These are phyloP conservation scores for Aspergillus egyptiacus DNA, from an alignment of 495 filamentous ascomycete genomes.

Conservation along the genomic window DNA sequence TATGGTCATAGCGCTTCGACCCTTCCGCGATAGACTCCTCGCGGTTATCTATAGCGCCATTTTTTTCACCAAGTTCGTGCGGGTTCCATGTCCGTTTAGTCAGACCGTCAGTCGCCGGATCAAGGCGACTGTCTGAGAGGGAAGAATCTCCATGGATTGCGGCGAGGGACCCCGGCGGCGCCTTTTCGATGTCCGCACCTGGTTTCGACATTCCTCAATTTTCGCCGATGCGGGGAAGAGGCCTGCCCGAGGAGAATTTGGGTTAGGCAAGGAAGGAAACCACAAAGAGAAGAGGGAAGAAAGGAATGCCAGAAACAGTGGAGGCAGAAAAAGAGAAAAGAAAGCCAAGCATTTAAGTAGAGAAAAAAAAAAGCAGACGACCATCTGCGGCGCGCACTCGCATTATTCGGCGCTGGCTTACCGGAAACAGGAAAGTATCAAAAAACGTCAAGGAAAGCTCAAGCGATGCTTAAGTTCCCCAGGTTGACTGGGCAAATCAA, in stretches of 20 bases:
- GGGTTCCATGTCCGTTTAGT: slow-evolving; percentile 9
- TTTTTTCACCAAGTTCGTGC: slow-evolving; percentile 18
- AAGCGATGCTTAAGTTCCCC: background rate
- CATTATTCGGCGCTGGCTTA: background rate
- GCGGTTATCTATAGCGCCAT: slow-evolving; percentile 11
- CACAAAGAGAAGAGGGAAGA: slow-evolving; percentile 1
- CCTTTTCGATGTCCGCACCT: background rate
- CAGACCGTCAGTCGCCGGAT: slow-evolving; percentile 10
- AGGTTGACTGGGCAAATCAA: slow-evolving; percentile 1
- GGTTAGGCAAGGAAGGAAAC: too few relatives aligned
- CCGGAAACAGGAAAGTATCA: slow-evolving; percentile 7
- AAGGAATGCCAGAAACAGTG: background rate
- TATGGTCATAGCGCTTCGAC: slow-evolving; percentile 38
- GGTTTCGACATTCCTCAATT: slow-evolving; percentile 1
- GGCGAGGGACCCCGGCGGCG: background rate
- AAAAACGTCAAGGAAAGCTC: background rate
- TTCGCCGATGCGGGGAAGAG: background rate
- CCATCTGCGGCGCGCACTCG: background rate
- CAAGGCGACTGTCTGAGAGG: slow-evolving; percentile 15
- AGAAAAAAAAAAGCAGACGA: background rate
- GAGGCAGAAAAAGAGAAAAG: background rate
- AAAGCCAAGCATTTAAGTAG: background rate
- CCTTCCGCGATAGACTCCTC: slow-evolving; percentile 23
- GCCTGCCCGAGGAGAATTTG: background rate
- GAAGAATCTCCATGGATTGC: slow-evolving; percentile 9